A percentile compares a stretch with the other conserved stretches of the same genome.
Conservation (phyloP, 2,329 filamentous ascomycete genomes). For the Neoarthrinium moseri region DNA sequence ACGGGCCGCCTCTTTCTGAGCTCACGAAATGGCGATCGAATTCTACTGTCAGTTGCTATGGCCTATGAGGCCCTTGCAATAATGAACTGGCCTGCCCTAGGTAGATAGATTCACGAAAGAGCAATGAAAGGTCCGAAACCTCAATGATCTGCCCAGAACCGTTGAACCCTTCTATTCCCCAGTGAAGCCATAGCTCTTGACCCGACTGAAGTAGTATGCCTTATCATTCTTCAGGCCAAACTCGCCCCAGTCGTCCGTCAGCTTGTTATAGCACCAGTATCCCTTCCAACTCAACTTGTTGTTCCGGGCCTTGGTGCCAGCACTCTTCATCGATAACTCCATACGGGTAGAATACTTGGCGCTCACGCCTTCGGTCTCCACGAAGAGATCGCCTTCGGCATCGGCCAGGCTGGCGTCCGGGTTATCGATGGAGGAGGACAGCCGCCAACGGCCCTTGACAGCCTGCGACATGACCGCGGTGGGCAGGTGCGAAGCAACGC, state of each 20-base stretch:
- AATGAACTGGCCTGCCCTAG: too few species aligned
- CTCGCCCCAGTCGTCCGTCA: constrained; percentile 88
- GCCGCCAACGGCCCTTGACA: constrained; percentile 54
- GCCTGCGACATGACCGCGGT: constrained; percentile 67
- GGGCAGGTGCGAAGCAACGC: constrained; percentile 36
- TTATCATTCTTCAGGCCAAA: constrained; percentile 67
- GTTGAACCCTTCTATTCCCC: constrained; percentile 43
- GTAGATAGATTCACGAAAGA: too few species aligned
- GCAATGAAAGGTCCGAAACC: too few species aligned
- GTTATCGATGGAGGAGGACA: constrained; percentile 33
- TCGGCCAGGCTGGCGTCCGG: constrained; percentile 30
- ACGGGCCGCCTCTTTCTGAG: too few species aligned
- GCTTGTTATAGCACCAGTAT: constrained; percentile 85
- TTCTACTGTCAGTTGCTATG: too few species aligned
- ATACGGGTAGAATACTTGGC: constrained; percentile 82
- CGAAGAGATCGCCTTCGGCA: constrained; percentile 66
- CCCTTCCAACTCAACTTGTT: constrained; percentile 88
- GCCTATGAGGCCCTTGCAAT: too few species aligned
- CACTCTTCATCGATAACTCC: constrained; percentile 69
- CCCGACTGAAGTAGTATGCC: constrained; percentile 66
- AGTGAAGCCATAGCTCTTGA: constrained; percentile 57
- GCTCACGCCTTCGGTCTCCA: constrained; percentile 84
- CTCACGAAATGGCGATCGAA: too few species aligned
- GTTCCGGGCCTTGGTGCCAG: constrained; percentile 67
- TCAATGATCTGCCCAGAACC: too few species aligned